These are phyloP conservation scores for Pythium sukuiense DNA, from an alignment of 352 stramenopile genomes.

Conservation along the genomic window DNA sequence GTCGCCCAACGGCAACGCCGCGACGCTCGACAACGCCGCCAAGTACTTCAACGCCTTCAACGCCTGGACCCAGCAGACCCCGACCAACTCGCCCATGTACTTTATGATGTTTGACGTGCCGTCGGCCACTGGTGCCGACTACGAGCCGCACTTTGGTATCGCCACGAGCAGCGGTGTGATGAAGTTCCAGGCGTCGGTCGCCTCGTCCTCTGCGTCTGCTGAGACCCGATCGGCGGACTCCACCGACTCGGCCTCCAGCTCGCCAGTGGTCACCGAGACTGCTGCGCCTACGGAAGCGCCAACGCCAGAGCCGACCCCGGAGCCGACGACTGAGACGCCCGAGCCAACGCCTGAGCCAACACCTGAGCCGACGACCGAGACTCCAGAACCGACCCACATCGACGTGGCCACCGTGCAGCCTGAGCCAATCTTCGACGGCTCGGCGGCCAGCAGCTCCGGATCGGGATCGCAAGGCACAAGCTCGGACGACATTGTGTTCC, in stretches of 20 bases:
- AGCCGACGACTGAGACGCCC: constrained; percentile 5
- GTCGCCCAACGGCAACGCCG: constrained; percentile 32
- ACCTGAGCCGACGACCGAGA: neutral
- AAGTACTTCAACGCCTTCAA: constrained; percentile 47
- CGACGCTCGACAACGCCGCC: constrained; percentile 36
- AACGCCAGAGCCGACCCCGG: neutral
- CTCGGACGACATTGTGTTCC: constrained; percentile 20
- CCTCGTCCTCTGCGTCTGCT: neutral
- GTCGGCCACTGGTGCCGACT: constrained; percentile 31
- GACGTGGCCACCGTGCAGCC: constrained; percentile 1
- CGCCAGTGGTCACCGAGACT: neutral
- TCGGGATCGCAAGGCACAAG: constrained; percentile 7
- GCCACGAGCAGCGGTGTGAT: constrained; percentile 5
- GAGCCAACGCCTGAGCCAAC: constrained; percentile 1
- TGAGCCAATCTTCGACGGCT: neutral
- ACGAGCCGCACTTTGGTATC: constrained; percentile 61
- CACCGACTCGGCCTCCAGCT: neutral
- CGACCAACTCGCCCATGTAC: constrained; percentile 39
- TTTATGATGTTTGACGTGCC: constrained; percentile 71
- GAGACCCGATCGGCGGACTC: neutral
- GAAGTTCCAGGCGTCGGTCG: constrained; percentile 11
- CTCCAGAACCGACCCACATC: neutral
- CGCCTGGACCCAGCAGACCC: constrained; percentile 28
- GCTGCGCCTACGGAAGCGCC: constrained; percentile 10
- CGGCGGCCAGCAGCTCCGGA: neutral